A percentile compares a stretch with the other conserved stretches of the same genome.
Evolutionary conservation across 1,284 basidiomycete species (phyloP).

Genomic region (Vanrija pseudolonga): DNA sequence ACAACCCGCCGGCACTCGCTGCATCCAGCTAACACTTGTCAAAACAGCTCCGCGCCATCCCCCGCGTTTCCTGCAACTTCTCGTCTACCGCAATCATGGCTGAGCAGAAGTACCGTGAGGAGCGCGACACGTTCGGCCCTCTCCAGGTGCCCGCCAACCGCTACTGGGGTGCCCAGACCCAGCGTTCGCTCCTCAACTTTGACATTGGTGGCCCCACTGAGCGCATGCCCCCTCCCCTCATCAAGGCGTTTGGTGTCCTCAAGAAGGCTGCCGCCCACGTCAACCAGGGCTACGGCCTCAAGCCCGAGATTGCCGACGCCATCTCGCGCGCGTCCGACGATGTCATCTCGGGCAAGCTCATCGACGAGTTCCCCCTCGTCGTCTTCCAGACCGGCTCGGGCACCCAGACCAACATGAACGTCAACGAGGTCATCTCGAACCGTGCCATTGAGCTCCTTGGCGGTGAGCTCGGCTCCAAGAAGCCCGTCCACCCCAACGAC

Average conservation of each 20-base stretch:
- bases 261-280: constrained; percentile 96
- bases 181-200: constrained; percentile 97
- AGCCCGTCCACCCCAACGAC: constrained; percentile 98
- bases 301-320: constrained; percentile 80
- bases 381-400: constrained; percentile 99
- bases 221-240: constrained; percentile 86
- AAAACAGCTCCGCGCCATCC: constrained; percentile 20
- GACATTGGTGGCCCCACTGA: constrained; percentile 95
- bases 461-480: constrained; percentile 92
- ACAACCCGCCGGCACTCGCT: too few relatives aligned
- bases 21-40: background rate
- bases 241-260: constrained; percentile 95
- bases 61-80: constrained; percentile 21
- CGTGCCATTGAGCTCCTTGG: constrained; percentile 96
- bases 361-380: constrained; percentile 94
- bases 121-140: constrained; percentile 50
- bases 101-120: constrained; percentile 44
- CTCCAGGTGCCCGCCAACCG: constrained; percentile 89
- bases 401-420: constrained; percentile 99
- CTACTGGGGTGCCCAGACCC: constrained; percentile 99
- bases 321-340: constrained; percentile 95
- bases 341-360: constrained; percentile 93
- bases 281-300: constrained; percentile 82
- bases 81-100: constrained; percentile 35
- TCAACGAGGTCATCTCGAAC: constrained; percentile 99